Evolutionary conservation across 208 protist genomes (phyloP), one percentile per base, ranked within the genome.

Genomic region (Strigomonas galati): DNA sequence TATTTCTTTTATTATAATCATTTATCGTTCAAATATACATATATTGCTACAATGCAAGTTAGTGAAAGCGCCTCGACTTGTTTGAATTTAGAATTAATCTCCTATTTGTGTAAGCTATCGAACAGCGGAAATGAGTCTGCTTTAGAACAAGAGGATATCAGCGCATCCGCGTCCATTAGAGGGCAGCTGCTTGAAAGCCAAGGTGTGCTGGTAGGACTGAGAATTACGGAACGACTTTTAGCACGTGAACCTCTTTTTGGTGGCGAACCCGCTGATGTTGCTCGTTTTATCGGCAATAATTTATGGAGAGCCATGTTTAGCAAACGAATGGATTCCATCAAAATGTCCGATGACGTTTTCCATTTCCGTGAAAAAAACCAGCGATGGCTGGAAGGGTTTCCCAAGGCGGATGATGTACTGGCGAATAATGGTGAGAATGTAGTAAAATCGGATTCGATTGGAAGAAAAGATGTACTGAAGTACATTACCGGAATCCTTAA

Each of bases 401-500:
- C 54, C 17, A 59, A 59, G 54, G 30, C 21, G 6, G 30, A 28
- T 31, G 54, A 59, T 12, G 3, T 21, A 17, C 5, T 17, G 17
- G 23, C 17, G 17, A 40, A 21, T 40, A 32, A 21, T 59, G 54
- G 15, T 35, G 17, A 28, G 23, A 28, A 31, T 59, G 32, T 21
- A 31, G 35, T 19, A 23, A 60, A 60, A 19, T 23, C 49, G 26
- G 19, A 17, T 17, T 57, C 24, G 43, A 55, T 40, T 24, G 48
- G 49, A 57, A 37, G 44, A 19, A 49, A 54, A 30, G 74, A 81
- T 58, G 56, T 87, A 37, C 65, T 87, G 14, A 53, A 70, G 26
- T 87, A 83, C 71, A 67, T 72, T 14, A 65, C 77, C 55, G 77
- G 81, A 2, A 68, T 77, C 26, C 54, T 77, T n/a, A 63, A 72